Conservation (phyloP, 768 basidiomycete species). For the Agaricus sinodeliciosus region DNA sequence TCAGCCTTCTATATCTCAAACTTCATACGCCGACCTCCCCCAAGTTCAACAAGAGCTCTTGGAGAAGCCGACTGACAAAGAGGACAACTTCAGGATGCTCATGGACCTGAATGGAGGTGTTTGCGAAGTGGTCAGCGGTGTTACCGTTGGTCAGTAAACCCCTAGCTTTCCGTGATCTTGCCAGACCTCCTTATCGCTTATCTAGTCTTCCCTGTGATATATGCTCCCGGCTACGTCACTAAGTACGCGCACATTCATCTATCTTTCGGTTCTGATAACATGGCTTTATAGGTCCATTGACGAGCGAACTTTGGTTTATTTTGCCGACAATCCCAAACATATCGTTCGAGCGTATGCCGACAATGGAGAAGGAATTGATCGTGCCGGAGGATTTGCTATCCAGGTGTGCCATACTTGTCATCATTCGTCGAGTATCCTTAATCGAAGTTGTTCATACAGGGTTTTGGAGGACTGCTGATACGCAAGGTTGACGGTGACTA, state of each 20-base stretch:
- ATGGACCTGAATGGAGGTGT: conserved; percentile 78
- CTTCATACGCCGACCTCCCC: conserved; percentile 47
- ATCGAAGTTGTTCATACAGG: conserved; percentile 32
- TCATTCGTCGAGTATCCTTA: background rate
- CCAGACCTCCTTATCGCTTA: background rate
- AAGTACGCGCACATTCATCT: conserved; percentile 34
- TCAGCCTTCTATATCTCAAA: conserved; percentile 50
- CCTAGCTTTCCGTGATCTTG: background rate
- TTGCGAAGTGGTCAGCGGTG: conserved; percentile 91
- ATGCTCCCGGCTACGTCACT: conserved; percentile 69
- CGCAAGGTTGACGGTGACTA: conserved; percentile 37
- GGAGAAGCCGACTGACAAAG: conserved; percentile 80
- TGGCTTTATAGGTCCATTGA: conserved; percentile 57
- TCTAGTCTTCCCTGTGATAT: conserved; percentile 67
- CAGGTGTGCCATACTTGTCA: conserved; percentile 44
- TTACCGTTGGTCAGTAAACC: conserved; percentile 59
- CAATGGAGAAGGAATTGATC: conserved; percentile 77
- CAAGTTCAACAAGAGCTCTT: conserved; percentile 63
- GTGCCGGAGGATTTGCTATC: conserved; percentile 92
- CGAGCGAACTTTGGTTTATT: conserved; percentile 75
- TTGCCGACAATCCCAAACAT: conserved; percentile 53
- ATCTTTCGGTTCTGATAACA: background rate
- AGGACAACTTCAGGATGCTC: conserved; percentile 84
- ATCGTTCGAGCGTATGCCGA: conserved; percentile 77
- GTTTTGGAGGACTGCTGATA: conserved; percentile 74